A percentile compares a stretch with the other conserved stretches of the same genome.
phyloP scores from a whole-genome alignment of 805 yeast genomes.

The Zygotorulaspora florentina region DNA sequence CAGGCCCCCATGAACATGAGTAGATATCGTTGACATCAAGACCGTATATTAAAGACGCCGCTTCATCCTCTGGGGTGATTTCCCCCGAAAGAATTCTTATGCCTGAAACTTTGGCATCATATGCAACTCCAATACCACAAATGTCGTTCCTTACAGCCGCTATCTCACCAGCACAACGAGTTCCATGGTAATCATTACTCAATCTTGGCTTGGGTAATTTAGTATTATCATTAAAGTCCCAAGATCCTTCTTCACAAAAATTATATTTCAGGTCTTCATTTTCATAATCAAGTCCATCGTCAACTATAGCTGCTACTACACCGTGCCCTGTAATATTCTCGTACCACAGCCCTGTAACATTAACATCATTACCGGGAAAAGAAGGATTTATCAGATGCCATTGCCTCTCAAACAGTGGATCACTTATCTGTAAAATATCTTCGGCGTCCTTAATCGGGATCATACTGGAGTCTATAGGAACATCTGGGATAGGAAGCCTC shows the following conservation, averaged over 20 bases:
- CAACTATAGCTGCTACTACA: slow-evolving; percentile 81
- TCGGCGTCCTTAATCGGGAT: slow-evolving; percentile 44
- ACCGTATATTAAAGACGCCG: slow-evolving; percentile 77
- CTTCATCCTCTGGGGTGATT: slow-evolving; percentile 84
- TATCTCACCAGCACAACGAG: slow-evolving; percentile 96
- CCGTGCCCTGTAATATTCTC: slow-evolving; percentile 78
- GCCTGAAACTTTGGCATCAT: slow-evolving; percentile 79
- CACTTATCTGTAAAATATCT: slow-evolving; percentile 58
- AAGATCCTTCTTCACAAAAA: slow-evolving; percentile 76
- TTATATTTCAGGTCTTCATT: slow-evolving; percentile 66
- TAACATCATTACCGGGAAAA: slow-evolving; percentile 78
- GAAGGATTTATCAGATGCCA: slow-evolving; percentile 86
- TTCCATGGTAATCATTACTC: slow-evolving; percentile 86
- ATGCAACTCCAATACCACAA: slow-evolving; percentile 98
- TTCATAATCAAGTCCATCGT: slow-evolving; percentile 88
- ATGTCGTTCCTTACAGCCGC: slow-evolving; percentile 82
- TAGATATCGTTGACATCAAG: slow-evolving; percentile 85
- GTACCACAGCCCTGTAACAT: slow-evolving; percentile 81
- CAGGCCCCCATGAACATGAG: slow-evolving; percentile 98
- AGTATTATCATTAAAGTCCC: slow-evolving; percentile 82
- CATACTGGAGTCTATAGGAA: slow-evolving; percentile 50
- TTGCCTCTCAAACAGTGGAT: slow-evolving; percentile 78
- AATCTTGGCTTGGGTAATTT: slow-evolving; percentile 77
- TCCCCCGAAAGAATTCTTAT: slow-evolving; percentile 80
- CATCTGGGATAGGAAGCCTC: slow-evolving; percentile 52